Evolutionary conservation across 1,139 yeast genomes (phyloP), one percentile per base, ranked within the genome.

Genomic region (Pichia sp.): DNA sequence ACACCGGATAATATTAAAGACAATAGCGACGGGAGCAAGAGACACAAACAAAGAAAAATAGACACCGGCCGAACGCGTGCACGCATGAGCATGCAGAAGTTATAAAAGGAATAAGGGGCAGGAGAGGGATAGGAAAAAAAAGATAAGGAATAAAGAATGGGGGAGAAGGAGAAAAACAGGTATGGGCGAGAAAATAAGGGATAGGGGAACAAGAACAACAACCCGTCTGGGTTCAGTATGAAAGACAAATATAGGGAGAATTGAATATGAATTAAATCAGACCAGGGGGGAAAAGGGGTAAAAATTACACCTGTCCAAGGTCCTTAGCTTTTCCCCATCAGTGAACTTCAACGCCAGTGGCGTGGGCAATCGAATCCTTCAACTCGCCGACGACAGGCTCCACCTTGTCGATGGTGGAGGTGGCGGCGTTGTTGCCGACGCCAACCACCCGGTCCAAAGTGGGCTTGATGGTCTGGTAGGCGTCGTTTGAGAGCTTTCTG

Each of bases 401-500:
- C 23, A 34, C 34, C 11, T 30, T 48, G 10, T 31, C 23, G 34
- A 15, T 40, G 23, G 23, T 26, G 13, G 32, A 29, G n/a, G 38
- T 50, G 5, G 43, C 15, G 3, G 47, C 44, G 7, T 23, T 45
- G 36, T n/a, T 13, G 8, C 62, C 47, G 15, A 44, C 47, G 8
- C 63, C 62, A 13, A 64, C 62, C 44, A 67, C 51, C 31, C 59
- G 58, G 44, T 66, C 64, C 32, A 67, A 57, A 1, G 67, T 57
- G 15, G 70, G 70, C 48, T 65, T 65, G 40, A 66, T 58, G 1
- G 62, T 34, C 29, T 60, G 61, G 48, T 57, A 64, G 6, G 69
- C 70, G 53, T 68, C 70, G 45, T 56, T 60, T 2, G 71, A 66
- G 31, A 68, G 61, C 50, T 64, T 63, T 58, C 67, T 64, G 31